Conservation (phyloP, 345 rosid species). For the Gynandropsis gynandra region DNA sequence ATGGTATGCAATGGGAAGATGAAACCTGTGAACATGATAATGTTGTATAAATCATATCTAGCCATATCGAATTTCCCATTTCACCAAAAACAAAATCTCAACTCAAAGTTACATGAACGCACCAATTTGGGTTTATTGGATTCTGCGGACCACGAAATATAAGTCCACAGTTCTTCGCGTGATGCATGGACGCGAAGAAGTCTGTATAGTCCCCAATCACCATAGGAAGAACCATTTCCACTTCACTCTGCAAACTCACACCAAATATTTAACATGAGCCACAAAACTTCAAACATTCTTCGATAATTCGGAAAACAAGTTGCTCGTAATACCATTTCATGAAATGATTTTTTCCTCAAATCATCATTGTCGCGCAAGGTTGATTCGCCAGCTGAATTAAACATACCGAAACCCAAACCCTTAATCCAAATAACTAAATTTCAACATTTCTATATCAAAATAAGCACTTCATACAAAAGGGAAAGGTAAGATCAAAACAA, state of each 20-base stretch:
- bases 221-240: slow-evolving; percentile 80
- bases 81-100: slow-evolving; percentile 3
- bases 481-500: slow-evolving; percentile 7
- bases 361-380: slow-evolving; percentile 58
- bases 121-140: slow-evolving; percentile 75
- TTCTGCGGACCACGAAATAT: slow-evolving; percentile 86
- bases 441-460: background rate
- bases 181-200: slow-evolving; percentile 91
- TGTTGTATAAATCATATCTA: slow-evolving; percentile 17
- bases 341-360: slow-evolving; percentile 56
- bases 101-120: slow-evolving; percentile 15
- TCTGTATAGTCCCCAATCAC: slow-evolving; percentile 92
- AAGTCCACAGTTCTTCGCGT: slow-evolving; percentile 83
- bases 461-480: background rate
- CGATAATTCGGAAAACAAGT: background rate
- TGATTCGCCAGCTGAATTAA: slow-evolving; percentile 58
- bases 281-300: slow-evolving; percentile 3
- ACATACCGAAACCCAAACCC: slow-evolving; percentile 20
- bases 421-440: background rate
- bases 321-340: slow-evolving; percentile 48
- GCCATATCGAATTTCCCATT: slow-evolving; percentile 1
- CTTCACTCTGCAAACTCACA: slow-evolving; percentile 45
- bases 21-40: slow-evolving; percentile 52
- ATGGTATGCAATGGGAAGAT: slow-evolving; percentile 94
- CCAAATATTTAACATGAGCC: slow-evolving; percentile 5